A percentile compares a stretch with the other conserved stretches of the same genome.
phyloP scores from a whole-genome alignment of 2,329 filamentous ascomycete genomes.

The Basipetospora chlamydospora region DNA sequence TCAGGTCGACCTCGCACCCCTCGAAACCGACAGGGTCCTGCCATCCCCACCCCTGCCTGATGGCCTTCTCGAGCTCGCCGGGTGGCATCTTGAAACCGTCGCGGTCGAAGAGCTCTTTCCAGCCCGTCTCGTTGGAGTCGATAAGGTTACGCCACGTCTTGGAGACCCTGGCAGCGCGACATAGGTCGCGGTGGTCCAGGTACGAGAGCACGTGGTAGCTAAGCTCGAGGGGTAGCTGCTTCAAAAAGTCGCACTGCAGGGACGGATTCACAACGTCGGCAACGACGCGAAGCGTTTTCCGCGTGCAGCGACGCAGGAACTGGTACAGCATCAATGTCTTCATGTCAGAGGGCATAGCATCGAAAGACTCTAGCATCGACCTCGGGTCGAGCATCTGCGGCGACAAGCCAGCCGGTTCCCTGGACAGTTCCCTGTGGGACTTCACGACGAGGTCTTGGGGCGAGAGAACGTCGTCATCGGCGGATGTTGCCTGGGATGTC shows the following conservation, averaged over 20 bases:
- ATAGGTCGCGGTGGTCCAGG: constrained; percentile 73
- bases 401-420: no score
- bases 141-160: constrained; percentile 86
- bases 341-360: constrained; percentile 78
- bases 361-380: constrained; percentile 75
- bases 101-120: constrained; percentile 80
- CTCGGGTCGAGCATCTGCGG: constrained; percentile 58
- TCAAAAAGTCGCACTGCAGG: constrained; percentile 84
- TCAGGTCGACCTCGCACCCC: constrained; percentile 70
- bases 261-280: constrained; percentile 87
- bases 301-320: constrained; percentile 72
- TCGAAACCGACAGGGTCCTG: constrained; percentile 67
- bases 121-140: constrained; percentile 86
- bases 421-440: constrained; percentile 12
- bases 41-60: constrained; percentile 93
- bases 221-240: constrained; percentile 70
- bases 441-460: constrained; percentile 9
- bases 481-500: constrained; percentile 25
- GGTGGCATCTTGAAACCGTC: constrained; percentile 69
- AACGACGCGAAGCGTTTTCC: constrained; percentile 78
- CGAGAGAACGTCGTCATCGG: constrained; percentile 10
- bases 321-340: constrained; percentile 97
- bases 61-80: constrained; percentile 74
- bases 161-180: constrained; percentile 81
- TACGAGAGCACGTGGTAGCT: constrained; percentile 79